Evolutionary conservation across 2,329 filamentous ascomycete genomes (phyloP), one percentile per base, ranked within the genome.

Genomic region (Fusarium haematococcum): DNA sequence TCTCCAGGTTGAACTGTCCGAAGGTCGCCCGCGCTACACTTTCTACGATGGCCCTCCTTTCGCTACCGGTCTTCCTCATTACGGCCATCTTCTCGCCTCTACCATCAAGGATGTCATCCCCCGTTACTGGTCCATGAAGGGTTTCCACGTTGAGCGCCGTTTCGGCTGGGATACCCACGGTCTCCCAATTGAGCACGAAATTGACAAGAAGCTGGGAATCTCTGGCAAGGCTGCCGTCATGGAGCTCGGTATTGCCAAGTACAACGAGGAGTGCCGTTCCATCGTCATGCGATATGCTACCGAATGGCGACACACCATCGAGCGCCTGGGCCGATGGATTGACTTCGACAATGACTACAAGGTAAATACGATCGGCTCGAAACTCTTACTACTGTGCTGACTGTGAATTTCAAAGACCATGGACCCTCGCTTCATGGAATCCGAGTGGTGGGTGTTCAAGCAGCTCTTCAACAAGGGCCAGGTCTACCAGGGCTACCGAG

Each of bases 271-370:
- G 85, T 98, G 96, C 83, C 90, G 93, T 71, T 91, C 94, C 72
- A 98, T 98, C 82, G 96, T 98, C 77, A 97, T 98, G 94, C 91
- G 94, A 79, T 98, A 93, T 81, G 91, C 95, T 13, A 84, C 88
- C 18, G 96, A 98, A 82, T 98, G 96, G 96, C 91, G 95, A 79
- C 86, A 91, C 73, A 97, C 95, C 30, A 93, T 98, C 78, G 95
- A 97, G 80, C 89, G 96, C 71, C 85, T 98, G 45, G 96, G 96
- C 66, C 92, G 96, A 67, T 98, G 96, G 96, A 97, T 98, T 79
- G 96, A 98, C 84, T 98, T 98, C 78, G 96, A 98, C 84, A 97
- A 97, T 78, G 95, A 98, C 82, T 98, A 97, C 87, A 98, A 98
- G 91, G 91, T 91, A 71, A 32, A 54, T 58, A 64, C 18, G 25